Conservation (phyloP, 2,329 filamentous ascomycete species). For the Ceratocystiopsis brevicomis region DNA sequence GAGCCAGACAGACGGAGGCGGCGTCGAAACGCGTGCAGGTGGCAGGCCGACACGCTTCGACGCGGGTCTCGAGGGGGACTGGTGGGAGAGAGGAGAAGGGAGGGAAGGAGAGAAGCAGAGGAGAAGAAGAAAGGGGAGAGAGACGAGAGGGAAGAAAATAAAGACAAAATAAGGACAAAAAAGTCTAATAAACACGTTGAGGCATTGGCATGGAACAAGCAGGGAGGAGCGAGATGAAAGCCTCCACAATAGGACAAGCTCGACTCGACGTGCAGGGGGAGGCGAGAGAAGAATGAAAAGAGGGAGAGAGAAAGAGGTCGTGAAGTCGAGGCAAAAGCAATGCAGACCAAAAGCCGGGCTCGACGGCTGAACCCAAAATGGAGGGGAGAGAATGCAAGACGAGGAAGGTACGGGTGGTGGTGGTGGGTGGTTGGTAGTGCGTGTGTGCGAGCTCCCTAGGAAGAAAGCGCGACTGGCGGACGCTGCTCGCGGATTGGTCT, state of each 20-base stretch:
- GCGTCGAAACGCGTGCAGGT: too few relatives aligned
- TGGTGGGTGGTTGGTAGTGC: too few relatives aligned
- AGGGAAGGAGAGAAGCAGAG: neutral
- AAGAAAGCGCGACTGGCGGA: constrained; percentile 4
- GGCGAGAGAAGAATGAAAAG: neutral
- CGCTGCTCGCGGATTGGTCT: constrained; percentile 9
- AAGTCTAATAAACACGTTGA: constrained; percentile 3
- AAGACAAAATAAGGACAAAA: neutral
- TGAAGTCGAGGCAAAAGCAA: neutral
- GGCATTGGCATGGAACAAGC: constrained; percentile 5
- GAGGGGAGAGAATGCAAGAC: neutral
- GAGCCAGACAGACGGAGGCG: neutral
- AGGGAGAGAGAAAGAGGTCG: neutral
- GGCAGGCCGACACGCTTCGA: neutral
- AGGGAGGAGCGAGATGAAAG: neutral
- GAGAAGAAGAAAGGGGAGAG: neutral
- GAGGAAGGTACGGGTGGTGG: neutral
- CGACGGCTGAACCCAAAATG: neutral
- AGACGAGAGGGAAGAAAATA: neutral
- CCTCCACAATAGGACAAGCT: neutral
- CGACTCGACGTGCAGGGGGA: neutral
- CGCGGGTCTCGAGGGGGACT: neutral
- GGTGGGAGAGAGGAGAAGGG: neutral
- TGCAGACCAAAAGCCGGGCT: neutral
- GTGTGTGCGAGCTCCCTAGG: too few relatives aligned